These are phyloP conservation scores for Quercus phellos DNA, from an alignment of 331 rosid species.

Conservation along the genomic window DNA sequence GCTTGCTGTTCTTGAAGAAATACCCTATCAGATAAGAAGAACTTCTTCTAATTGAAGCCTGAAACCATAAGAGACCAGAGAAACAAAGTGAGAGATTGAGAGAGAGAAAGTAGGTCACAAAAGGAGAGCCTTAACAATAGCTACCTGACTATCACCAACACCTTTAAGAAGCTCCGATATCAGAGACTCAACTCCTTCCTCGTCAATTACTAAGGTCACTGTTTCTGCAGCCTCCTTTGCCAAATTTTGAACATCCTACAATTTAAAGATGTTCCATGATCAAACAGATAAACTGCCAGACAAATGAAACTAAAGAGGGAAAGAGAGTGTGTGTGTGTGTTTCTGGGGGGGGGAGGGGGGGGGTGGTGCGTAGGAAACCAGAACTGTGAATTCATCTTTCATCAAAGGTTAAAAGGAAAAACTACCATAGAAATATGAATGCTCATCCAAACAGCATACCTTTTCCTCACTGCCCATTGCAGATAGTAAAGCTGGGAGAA, in stretches of 20 bases:
- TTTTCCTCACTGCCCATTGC: slow-evolving; percentile 71
- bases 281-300: background rate
- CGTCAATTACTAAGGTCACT: slow-evolving; percentile 78
- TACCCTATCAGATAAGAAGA: slow-evolving; percentile 79
- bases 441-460: slow-evolving; percentile 32
- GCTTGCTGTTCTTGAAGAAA: slow-evolving; percentile 85
- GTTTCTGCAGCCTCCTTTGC: slow-evolving; percentile 94
- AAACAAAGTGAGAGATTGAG: background rate
- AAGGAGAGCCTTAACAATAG: background rate
- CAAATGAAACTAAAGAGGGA: background rate
- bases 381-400: background rate
- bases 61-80: slow-evolving; percentile 29
- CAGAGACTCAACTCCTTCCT: slow-evolving; percentile 89
- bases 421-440: slow-evolving; percentile 7
- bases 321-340: too few relatives aligned
- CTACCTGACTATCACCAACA: slow-evolving; percentile 77
- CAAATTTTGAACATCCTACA: slow-evolving; percentile 74
- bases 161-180: slow-evolving; percentile 79
- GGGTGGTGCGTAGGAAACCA: background rate
- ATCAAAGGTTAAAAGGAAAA: slow-evolving; percentile 6
- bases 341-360: too few relatives aligned
- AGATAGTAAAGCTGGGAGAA: slow-evolving; percentile 84
- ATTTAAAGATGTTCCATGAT: slow-evolving; percentile 15
- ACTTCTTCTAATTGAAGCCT: slow-evolving; percentile 80
- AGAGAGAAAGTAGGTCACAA: background rate